These are phyloP conservation scores for Colletotrichum lupini DNA, from an alignment of 2,329 filamentous ascomycete genomes.

Conservation along the genomic window DNA sequence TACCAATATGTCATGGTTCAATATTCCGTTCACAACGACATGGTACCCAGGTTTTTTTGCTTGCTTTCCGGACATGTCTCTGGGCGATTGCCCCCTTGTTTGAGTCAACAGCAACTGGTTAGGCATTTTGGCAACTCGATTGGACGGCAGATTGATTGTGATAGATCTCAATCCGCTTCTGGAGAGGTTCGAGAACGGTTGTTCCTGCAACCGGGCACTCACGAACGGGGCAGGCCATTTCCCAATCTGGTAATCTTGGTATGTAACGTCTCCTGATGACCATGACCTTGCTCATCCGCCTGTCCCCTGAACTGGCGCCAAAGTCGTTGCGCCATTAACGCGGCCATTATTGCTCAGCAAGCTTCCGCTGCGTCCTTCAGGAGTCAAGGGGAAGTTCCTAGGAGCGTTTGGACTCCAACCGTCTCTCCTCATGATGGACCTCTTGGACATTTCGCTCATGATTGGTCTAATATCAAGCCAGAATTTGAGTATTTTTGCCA, in stretches of 20 bases:
- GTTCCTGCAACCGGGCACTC: constrained; percentile 13
- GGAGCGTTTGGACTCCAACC: not conserved
- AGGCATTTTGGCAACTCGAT: constrained; percentile 12
- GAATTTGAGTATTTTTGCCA: constrained; percentile 33
- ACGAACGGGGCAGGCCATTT: constrained; percentile 18
- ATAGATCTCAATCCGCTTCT: constrained; percentile 14
- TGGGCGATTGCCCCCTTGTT: constrained; percentile 10
- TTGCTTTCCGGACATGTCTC: constrained; percentile 7
- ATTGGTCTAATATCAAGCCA: constrained; percentile 25
- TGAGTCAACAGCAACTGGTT: constrained; percentile 2
- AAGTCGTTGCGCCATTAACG: constrained; percentile 25
- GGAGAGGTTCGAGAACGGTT: constrained; percentile 26
- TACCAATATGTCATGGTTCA: not conserved
- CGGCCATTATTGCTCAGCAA: constrained; percentile 3
- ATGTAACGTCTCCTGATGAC: constrained; percentile 23
- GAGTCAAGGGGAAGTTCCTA: constrained; percentile 17
- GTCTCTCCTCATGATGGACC: constrained; percentile 25
- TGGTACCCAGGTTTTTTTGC: not conserved
- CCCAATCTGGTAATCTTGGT: constrained; percentile 13
- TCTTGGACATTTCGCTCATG: not conserved
- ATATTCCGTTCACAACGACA: not conserved
- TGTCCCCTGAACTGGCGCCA: not conserved
- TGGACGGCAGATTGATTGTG: constrained; percentile 17
- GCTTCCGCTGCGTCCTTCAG: constrained; percentile 1
- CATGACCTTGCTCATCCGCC: constrained; percentile 24